Conservation (phyloP, 306 rosid species). For the Herpetospermum pedunculosum region DNA sequence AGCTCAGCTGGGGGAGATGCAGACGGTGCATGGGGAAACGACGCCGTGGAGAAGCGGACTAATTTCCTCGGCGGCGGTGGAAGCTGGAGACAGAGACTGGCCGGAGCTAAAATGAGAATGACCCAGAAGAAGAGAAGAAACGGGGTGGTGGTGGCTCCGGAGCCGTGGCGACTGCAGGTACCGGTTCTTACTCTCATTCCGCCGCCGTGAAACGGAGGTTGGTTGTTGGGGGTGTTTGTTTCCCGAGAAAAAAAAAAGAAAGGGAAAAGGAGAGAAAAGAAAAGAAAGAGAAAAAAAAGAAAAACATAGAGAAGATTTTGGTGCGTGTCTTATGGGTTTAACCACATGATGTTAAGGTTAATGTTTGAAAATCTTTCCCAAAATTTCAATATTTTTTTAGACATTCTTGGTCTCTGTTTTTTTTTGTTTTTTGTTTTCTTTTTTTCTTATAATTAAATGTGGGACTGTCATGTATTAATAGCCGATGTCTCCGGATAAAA, state of each 20-base stretch:
- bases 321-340: constrained; percentile 64
- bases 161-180: background rate
- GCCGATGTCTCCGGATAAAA: constrained; percentile 48
- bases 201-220: constrained; percentile 4
- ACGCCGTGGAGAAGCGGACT: constrained; percentile 12
- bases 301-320: constrained; percentile 3
- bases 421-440: background rate
- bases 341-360: constrained; percentile 75
- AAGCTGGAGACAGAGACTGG: constrained; percentile 19
- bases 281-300: background rate
- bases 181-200: background rate
- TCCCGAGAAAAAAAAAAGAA: constrained; percentile 6
- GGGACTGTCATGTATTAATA: constrained; percentile 44
- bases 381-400: constrained; percentile 20
- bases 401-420: constrained; percentile 17
- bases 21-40: constrained; percentile 33
- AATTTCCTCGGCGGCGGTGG: constrained; percentile 18
- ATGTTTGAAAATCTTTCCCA: constrained; percentile 30
- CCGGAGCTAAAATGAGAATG: constrained; percentile 35
- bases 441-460: constrained; percentile 7
- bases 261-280: background rate
- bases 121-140: constrained; percentile 49
- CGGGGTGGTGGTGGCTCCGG: background rate
- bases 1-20: background rate
- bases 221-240: constrained; percentile 19